Evolutionary conservation across 1,284 basidiomycete genomes (phyloP).

Genomic region (Irpex rosettiformis): DNA sequence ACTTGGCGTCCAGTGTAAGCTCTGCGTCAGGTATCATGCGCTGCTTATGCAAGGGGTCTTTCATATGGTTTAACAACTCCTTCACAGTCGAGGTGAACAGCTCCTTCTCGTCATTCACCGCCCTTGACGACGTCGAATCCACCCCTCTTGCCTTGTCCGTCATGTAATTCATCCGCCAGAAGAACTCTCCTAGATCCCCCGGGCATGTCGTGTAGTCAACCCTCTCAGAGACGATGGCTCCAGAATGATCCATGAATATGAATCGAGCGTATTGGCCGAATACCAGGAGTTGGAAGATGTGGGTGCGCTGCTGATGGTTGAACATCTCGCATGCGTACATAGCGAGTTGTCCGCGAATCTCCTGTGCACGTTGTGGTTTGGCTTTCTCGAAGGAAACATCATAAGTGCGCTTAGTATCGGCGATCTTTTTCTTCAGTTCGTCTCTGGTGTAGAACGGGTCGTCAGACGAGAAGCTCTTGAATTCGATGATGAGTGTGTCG

Average conservation of each 20-base stretch:
- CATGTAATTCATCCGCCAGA: constrained; percentile 4
- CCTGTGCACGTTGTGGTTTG: not conserved
- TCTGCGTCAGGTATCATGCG: not conserved
- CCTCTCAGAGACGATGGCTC: constrained; percentile 3
- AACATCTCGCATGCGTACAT: not conserved
- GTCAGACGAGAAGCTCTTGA: not conserved
- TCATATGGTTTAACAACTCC: not conserved
- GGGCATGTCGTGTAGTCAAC: not conserved
- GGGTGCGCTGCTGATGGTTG: not conserved
- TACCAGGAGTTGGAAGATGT: not conserved
- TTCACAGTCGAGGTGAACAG: not conserved
- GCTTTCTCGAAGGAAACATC: not conserved
- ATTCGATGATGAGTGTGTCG: not conserved
- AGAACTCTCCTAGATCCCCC: constrained; percentile 2
- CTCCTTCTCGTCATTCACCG: not conserved
- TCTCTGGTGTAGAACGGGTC: not conserved
- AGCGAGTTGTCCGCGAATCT: not conserved
- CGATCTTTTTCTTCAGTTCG: not conserved
- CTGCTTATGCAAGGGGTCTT: not conserved
- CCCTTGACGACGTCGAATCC: not conserved
- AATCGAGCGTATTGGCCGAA: not conserved
- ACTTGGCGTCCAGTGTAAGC: not conserved
- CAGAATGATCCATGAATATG: constrained; percentile 3
- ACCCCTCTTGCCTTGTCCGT: not conserved
- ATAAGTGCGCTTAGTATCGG: too few relatives aligned